Base-by-base conservation (phyloP, 2,329 filamentous ascomycete species). In the Cordyceps farinosa region DNA sequence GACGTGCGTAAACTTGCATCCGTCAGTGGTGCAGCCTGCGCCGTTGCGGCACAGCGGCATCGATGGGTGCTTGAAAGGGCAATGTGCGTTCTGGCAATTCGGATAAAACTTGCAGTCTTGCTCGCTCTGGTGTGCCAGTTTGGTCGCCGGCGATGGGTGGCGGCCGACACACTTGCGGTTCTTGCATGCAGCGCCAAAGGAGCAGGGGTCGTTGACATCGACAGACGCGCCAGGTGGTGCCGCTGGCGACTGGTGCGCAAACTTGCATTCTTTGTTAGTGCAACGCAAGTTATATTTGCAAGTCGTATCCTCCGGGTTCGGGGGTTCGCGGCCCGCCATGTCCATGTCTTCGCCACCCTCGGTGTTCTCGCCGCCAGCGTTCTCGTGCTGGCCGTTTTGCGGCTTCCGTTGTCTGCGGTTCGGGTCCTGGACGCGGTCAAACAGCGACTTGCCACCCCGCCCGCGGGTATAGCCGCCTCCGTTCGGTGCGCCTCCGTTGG, bases 221-320 rank as follows among this genome's bases (percentile, higher is more conserved):
- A 98, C 82, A 0, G 87, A 83, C 2, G 84, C 85, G 34, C 90
- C 90, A 2, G 89, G 88, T 3, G 91, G 90, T 38, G 94, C 93
- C 2, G 90, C 92, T 2, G 95, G 92, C 17, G 93, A 97, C 78
- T 97, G 94, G 72, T 99, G 95, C 22, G 92, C 95, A 74, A 92
- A 99, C 68, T 89, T 90, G 79, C 95, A 99, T 66, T 96, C 91
- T 69, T 86, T 87, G 76, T 96, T 96, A 45, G 90, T 91, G 80
- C 95, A 99, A 66, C 85, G 82, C 61, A 95, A 80, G 78, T 98
- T 97, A 81, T 87, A 99, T 71, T 90, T 91, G 85, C 95, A 99
- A 66, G 94, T 80, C 15, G 82, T 90, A 55, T 90, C 85, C 6
- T 87, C 83, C n/a, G 80, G 79, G 70, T 82, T 86, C 44, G 72